Percentiles rank a stretch among this genome's conserved stretches.
These are phyloP conservation scores for Colletotrichum endophyticum DNA, from an alignment of 2,329 filamentous ascomycete species.

Conservation along the genomic window DNA sequence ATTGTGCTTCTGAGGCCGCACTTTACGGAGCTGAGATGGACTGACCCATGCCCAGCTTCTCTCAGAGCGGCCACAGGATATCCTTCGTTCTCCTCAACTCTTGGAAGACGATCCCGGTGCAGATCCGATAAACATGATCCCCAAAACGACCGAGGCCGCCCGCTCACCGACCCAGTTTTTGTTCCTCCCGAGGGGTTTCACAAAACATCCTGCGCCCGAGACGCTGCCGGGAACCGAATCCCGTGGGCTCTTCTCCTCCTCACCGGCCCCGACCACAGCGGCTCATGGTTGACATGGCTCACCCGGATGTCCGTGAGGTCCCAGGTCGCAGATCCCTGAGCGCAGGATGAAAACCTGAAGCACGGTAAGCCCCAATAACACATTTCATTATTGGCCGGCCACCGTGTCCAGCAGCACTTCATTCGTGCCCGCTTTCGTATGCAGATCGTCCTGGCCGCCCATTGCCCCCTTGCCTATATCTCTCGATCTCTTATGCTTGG, in stretches of 20 bases:
- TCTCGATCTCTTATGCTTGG: background rate
- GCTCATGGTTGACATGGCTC: background rate
- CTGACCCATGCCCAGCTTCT: background rate
- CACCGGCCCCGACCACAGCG: background rate
- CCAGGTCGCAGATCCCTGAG: background rate
- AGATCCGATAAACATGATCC: background rate
- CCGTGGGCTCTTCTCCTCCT: background rate
- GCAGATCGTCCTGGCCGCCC: background rate
- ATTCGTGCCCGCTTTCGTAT: background rate
- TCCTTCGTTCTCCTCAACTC: background rate
- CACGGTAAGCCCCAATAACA: background rate
- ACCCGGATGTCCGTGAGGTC: background rate
- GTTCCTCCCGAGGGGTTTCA: background rate
- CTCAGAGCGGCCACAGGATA: background rate
- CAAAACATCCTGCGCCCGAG: background rate
- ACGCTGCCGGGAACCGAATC: background rate
- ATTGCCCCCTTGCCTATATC: background rate
- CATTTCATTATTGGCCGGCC: background rate
- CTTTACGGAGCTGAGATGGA: background rate
- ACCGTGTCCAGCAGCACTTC: background rate
- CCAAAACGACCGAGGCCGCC: background rate
- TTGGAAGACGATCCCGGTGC: background rate
- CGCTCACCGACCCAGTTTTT: background rate
- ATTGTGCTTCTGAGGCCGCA: background rate
- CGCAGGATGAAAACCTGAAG: background rate